Conservation (phyloP, 768 basidiomycete genomes). For the Russula virescens region DNA sequence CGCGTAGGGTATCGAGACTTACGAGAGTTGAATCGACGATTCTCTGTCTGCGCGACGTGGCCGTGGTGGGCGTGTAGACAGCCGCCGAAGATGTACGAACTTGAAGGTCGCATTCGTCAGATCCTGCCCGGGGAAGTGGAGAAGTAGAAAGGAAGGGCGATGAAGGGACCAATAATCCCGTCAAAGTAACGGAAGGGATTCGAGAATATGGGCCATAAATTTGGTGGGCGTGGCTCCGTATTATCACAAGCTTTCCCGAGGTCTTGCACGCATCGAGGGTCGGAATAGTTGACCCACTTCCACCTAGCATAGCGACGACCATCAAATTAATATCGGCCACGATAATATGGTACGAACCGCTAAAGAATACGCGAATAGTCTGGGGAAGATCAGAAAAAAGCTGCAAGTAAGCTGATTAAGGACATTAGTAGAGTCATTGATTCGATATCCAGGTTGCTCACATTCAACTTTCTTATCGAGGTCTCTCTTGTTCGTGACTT, state of each 20-base stretch:
- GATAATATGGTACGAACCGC: conserved; percentile 9
- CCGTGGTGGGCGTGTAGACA: not conserved
- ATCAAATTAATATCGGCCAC: not conserved
- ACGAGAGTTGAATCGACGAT: conserved; percentile 36
- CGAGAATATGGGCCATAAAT: conserved; percentile 42
- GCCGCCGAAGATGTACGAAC: not conserved
- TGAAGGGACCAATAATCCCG: conserved; percentile 34
- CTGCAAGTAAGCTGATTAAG: conserved; percentile 15
- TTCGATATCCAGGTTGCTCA: not conserved
- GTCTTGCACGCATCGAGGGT: conserved; percentile 56
- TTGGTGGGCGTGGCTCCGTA: conserved; percentile 44
- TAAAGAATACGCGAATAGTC: conserved; percentile 15
- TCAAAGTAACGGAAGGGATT: conserved; percentile 49
- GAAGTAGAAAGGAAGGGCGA: not conserved
- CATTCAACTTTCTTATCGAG: conserved; percentile 18
- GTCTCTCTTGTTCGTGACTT: conserved; percentile 18
- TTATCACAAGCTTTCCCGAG: conserved; percentile 57
- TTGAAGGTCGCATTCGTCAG: not conserved
- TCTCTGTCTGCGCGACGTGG: not conserved
- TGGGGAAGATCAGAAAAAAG: conserved; percentile 15
- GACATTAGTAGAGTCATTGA: not conserved
- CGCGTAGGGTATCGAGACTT: conserved; percentile 5
- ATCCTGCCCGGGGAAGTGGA: conserved; percentile 5
- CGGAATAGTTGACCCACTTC: conserved; percentile 48
- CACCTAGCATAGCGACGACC: conserved; percentile 39